Conservation (phyloP, 805 yeast genomes). For the baker's yeast (Saccharomyces cerevisiae) region DNA sequence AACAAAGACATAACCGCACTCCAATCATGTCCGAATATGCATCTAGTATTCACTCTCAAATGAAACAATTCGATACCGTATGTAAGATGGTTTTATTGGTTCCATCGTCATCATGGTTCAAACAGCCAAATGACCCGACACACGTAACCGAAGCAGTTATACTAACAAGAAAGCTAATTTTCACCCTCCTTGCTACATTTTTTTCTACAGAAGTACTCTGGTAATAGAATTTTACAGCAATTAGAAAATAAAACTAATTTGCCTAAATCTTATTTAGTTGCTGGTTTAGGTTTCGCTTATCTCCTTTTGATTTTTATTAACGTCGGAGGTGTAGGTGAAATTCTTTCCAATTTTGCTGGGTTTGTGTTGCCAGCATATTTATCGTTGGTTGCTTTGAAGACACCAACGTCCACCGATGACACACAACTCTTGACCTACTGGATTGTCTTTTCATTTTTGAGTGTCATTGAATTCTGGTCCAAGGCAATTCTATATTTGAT, state of each 20-base stretch:
- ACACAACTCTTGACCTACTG: constrained; percentile 87
- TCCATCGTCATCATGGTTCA: neutral
- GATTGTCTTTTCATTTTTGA: constrained; percentile 94
- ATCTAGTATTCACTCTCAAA: constrained; percentile 39
- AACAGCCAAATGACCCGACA: neutral
- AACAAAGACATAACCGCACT: constrained; percentile 8
- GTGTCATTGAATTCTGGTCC: constrained; percentile 93
- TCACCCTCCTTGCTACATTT: neutral
- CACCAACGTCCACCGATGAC: constrained; percentile 65
- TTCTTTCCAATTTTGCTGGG: constrained; percentile 86
- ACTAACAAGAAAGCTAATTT: neutral
- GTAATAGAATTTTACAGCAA: constrained; percentile 30
- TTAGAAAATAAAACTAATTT: constrained; percentile 40
- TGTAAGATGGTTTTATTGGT: constrained; percentile 19
- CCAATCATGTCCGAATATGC: constrained; percentile 36
- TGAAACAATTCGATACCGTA: constrained; percentile 42
- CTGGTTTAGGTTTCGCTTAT: constrained; percentile 58
- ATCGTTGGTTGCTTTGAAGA: constrained; percentile 77
- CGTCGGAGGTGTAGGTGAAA: constrained; percentile 91
- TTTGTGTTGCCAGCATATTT: constrained; percentile 84
- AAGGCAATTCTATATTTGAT: constrained; percentile 87
- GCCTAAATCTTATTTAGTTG: constrained; percentile 81
- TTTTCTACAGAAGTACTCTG: constrained; percentile 23
- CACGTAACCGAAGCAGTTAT: neutral
- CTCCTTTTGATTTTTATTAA: constrained; percentile 76